Evolutionary conservation across 108 stramenopile genomes (phyloP), one percentile per base, ranked within the genome.

Genomic region (Skeletonema menzelii): DNA sequence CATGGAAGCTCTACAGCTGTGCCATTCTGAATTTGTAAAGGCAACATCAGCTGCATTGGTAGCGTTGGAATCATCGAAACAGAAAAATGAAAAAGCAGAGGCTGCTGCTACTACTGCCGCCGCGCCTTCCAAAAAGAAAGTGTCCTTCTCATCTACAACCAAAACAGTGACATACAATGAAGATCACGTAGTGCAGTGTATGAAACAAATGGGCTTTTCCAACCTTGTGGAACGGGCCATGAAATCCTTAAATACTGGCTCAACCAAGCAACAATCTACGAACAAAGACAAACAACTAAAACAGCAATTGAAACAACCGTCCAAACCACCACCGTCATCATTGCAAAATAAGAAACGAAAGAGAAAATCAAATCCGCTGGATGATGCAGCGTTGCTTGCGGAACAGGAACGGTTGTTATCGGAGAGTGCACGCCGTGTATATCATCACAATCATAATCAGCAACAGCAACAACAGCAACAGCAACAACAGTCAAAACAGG

Each of bases 371-470:
- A 35, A 56, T 32, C 55, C 70, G 13, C 63, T 66, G n/a, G 53
- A 26, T 19, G 35, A 38, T 20, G 65, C 27, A 11, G 65, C 65
- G 35, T 57, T 73, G 13, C 20, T 73, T 19, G 72, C 64, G 10
- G 72, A 73, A 14, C 72, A 73, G 64, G 72, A 73, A 37, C 49
- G 65, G 24, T 56, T 66, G n/a, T 56, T 73, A 35, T 27, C 27
- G 35, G 72, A 73, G 28, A 73, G 72, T 67, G 72, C 72, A 27
- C 32, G 65, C 27, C 56, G 72, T 35, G 40, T 73, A 20, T 53
- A 53, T 8, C 49, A 53, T 8, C 49, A 53, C 0, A 53, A 22
- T 53, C 49, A 53, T 53, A 53, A 53, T 7, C 49, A 53, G 49
- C 49, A 53, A 7, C 20, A 19, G n/a, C 46, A 47, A 17, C n/a